phyloP scores from a whole-genome alignment of 495 filamentous ascomycete genomes.

The Xylona heveae region DNA sequence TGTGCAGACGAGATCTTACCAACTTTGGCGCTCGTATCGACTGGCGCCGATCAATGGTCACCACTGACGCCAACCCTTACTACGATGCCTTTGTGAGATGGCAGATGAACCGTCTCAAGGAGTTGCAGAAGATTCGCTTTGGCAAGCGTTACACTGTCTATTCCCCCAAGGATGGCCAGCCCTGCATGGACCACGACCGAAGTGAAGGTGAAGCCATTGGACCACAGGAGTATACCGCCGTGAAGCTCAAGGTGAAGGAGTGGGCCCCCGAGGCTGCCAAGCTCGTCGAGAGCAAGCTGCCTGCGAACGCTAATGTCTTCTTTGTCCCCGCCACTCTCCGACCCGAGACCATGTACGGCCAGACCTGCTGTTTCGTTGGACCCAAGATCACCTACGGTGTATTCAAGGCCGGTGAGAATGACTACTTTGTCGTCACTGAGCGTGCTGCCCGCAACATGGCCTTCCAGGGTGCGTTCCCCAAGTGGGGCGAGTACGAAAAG shows the following conservation, averaged over 20 bases:
- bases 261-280: slow-evolving; percentile 55
- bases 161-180: slow-evolving; percentile 89
- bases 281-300: slow-evolving; percentile 54
- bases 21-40: slow-evolving; percentile 75
- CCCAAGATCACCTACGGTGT: slow-evolving; percentile 81
- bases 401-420: slow-evolving; percentile 62
- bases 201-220: slow-evolving; percentile 77
- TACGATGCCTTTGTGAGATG: slow-evolving; percentile 91
- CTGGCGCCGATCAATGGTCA: slow-evolving; percentile 81
- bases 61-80: slow-evolving; percentile 92
- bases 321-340: slow-evolving; percentile 82
- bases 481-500: slow-evolving; percentile 53
- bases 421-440: slow-evolving; percentile 72
- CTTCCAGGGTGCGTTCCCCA: slow-evolving; percentile 41
- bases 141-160: slow-evolving; percentile 90
- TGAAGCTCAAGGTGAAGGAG: slow-evolving; percentile 78
- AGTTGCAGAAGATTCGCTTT: slow-evolving; percentile 84
- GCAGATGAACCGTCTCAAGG: slow-evolving; percentile 89
- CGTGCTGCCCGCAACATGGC: slow-evolving; percentile 89
- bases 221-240: slow-evolving; percentile 77
- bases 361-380: slow-evolving; percentile 88
- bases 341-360: slow-evolving; percentile 97
- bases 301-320: slow-evolving; percentile 60
- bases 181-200: slow-evolving; percentile 95
- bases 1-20: slow-evolving; percentile 59